A percentile compares a stretch with the other conserved stretches of the same genome.
Evolutionary conservation across 2,329 filamentous ascomycete genomes (phyloP).

Genomic region (Fusarium sp.): DNA sequence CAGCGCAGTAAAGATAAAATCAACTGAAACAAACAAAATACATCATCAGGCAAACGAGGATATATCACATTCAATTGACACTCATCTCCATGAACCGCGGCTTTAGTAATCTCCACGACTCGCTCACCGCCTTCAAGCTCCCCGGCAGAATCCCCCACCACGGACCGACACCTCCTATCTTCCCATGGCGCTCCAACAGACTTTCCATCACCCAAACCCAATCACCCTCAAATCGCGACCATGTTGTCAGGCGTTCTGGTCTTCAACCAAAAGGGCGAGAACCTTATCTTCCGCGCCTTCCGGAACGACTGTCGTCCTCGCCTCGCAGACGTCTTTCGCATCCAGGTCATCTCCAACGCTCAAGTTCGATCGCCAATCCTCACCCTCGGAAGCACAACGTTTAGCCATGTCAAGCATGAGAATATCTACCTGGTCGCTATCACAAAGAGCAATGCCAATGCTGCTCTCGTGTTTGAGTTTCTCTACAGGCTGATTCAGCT

Average conservation of each 20-base stretch:
- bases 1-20: background rate
- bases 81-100: background rate
- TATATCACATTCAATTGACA: background rate
- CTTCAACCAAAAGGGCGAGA: conserved; percentile 99
- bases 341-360: conserved; percentile 98
- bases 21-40: background rate
- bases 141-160: conserved; percentile 39
- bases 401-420: conserved; percentile 99
- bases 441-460: conserved; percentile 99
- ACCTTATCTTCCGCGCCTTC: conserved; percentile 98
- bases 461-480: conserved; percentile 97
- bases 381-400: conserved; percentile 96
- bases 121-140: conserved; percentile 35
- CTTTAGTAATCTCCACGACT: conserved; percentile 11
- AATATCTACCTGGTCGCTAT: conserved; percentile 98
- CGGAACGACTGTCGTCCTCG: conserved; percentile 98
- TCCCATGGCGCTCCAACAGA: conserved; percentile 5
- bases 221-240: conserved; percentile 48
- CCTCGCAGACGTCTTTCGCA: conserved; percentile 98
- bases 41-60: background rate
- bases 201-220: conserved; percentile 2
- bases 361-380: conserved; percentile 97
- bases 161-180: conserved; percentile 34
- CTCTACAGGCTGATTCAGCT: conserved; percentile 90
- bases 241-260: conserved; percentile 98